Percentiles rank a stretch among this genome's conserved stretches.
Evolutionary conservation across 2,329 filamentous ascomycete genomes (phyloP).

Genomic region (Bipolaris victoriae): DNA sequence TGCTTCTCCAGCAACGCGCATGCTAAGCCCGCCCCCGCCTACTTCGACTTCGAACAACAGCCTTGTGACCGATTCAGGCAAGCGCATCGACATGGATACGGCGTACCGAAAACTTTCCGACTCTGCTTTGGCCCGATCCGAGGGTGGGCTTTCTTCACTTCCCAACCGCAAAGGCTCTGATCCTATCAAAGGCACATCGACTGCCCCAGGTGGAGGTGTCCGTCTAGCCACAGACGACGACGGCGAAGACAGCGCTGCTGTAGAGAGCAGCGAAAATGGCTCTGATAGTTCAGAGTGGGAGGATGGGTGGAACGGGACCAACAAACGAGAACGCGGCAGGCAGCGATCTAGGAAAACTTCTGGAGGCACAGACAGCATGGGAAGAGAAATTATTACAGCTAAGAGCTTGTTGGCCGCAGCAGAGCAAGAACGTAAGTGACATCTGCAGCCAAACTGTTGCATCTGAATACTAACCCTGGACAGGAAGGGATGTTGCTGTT

Average conservation of each 20-base stretch:
- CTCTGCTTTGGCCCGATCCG: slow-evolving; percentile 68
- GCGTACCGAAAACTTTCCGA: slow-evolving; percentile 76
- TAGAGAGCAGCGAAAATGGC: slow-evolving; percentile 71
- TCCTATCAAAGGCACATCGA: slow-evolving; percentile 47
- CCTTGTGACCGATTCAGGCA: slow-evolving; percentile 65
- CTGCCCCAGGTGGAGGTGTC: slow-evolving; percentile 57
- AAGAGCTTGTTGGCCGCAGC: slow-evolving; percentile 73
- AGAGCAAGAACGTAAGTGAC: slow-evolving; percentile 74
- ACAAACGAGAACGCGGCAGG: slow-evolving; percentile 49
- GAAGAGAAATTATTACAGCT: slow-evolving; percentile 51
- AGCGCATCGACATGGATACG: slow-evolving; percentile 69
- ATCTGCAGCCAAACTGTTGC: not conserved
- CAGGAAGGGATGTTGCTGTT: slow-evolving; percentile 58
- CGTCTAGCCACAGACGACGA: slow-evolving; percentile 60
- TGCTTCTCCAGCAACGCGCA: slow-evolving; percentile 48
- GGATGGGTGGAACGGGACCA: slow-evolving; percentile 57
- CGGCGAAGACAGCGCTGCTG: slow-evolving; percentile 62
- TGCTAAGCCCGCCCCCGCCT: slow-evolving; percentile 56
- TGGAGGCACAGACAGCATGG: slow-evolving; percentile 45
- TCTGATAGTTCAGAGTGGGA: slow-evolving; percentile 66
- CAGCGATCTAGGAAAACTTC: slow-evolving; percentile 45
- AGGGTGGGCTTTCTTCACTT: slow-evolving; percentile 67
- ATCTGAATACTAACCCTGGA: slow-evolving; percentile 16
- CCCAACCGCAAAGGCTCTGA: slow-evolving; percentile 57
- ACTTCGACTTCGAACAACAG: slow-evolving; percentile 50